Percentiles rank a stretch among this genome's conserved stretches.
These are phyloP conservation scores for Aspergillus panamensis DNA, from an alignment of 495 filamentous ascomycete genomes.

Conservation along the genomic window DNA sequence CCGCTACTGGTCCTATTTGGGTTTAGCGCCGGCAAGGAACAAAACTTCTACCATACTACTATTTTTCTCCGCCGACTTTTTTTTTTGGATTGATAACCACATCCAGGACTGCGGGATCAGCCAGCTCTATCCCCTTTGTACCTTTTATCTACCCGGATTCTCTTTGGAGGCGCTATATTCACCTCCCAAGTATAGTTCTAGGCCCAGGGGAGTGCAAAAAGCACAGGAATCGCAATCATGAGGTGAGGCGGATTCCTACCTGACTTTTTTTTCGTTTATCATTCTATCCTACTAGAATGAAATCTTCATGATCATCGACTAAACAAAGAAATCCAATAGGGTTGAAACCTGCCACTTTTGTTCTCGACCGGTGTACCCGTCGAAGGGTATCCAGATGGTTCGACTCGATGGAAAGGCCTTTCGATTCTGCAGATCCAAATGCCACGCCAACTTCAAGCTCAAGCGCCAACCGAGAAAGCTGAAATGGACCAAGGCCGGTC, in stretches of 20 bases:
- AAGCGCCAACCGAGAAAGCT: slow-evolving; percentile 84
- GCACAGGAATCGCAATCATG: slow-evolving; percentile 6
- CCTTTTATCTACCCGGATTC: neutral
- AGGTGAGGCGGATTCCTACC: slow-evolving; percentile 1
- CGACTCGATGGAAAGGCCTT: slow-evolving; percentile 39
- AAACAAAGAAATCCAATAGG: slow-evolving; percentile 30
- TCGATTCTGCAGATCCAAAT: slow-evolving; percentile 78
- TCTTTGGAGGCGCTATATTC: neutral
- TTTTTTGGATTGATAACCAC: slow-evolving; percentile 5
- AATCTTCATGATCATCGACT: neutral
- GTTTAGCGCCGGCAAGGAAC: slow-evolving; percentile 25
- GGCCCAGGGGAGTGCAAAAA: neutral
- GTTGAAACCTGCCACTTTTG: slow-evolving; percentile 94
- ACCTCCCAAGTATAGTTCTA: neutral
- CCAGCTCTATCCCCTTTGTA: neutral
- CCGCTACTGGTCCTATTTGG: slow-evolving; percentile 21
- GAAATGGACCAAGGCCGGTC: slow-evolving; percentile 77
- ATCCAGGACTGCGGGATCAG: neutral
- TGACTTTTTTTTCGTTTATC: neutral
- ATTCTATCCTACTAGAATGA: neutral
- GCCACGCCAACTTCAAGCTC: slow-evolving; percentile 99
- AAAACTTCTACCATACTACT: slow-evolving; percentile 28
- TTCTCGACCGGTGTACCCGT: slow-evolving; percentile 73
- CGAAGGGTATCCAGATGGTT: slow-evolving; percentile 85
- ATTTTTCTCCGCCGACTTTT: slow-evolving; percentile 22